Percentiles rank a stretch among this genome's conserved stretches.
phyloP scores from a whole-genome alignment of 2,329 filamentous ascomycete species.

The Boeremia lycopersici region DNA sequence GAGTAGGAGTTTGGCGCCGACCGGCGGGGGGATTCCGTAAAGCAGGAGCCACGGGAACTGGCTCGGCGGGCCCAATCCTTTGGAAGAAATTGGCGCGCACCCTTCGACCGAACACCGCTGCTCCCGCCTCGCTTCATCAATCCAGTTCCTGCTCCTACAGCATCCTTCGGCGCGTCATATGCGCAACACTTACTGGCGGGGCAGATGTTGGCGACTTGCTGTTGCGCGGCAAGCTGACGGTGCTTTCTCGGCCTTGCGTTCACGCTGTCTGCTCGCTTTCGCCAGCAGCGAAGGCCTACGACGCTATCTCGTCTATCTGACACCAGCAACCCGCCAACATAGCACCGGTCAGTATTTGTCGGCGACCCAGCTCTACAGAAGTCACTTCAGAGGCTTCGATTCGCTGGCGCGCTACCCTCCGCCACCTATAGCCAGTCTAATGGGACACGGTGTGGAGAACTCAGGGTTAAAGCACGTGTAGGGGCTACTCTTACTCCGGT shows the following conservation, averaged over 20 bases:
- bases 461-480: conserved; percentile 1
- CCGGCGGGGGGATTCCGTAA: not conserved
- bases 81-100: not conserved
- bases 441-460: conserved; percentile 3
- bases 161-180: conserved; percentile 16
- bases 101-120: conserved; percentile 15
- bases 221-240: conserved; percentile 4
- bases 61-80: conserved; percentile 11
- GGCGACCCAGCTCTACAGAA: conserved; percentile 16
- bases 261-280: not conserved
- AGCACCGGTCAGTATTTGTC: conserved; percentile 19
- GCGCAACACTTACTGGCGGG: conserved; percentile 10
- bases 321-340: conserved; percentile 11
- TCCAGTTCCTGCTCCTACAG: conserved; percentile 11
- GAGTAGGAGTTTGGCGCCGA: conserved; percentile 1
- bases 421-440: not conserved
- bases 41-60: conserved; percentile 1
- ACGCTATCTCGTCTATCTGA: conserved; percentile 14
- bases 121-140: conserved; percentile 13
- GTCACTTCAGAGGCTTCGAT: not conserved
- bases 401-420: conserved; percentile 2
- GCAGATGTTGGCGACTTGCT: conserved; percentile 2
- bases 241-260: conserved; percentile 6
- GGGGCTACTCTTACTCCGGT: not conserved
- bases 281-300: not conserved